Base-by-base conservation (phyloP, 1,139 yeast species). In the Protomyces gravidus region DNA sequence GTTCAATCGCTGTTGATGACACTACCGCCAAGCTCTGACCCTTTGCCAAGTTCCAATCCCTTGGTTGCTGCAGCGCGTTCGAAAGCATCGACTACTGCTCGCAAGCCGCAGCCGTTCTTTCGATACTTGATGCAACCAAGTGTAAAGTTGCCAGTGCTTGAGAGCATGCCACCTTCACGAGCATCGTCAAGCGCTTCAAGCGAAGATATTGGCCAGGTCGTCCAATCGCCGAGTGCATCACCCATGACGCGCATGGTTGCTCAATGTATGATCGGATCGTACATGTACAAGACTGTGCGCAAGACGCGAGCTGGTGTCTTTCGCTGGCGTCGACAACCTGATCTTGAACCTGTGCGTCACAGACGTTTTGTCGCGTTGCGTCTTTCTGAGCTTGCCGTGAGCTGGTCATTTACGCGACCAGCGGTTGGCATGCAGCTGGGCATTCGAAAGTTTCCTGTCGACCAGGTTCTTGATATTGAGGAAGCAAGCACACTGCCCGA, bases 371-470 rank as follows among this genome's bases (percentile, higher is more conserved):
- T 52, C 11, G 25, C 42, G 42, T 32, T 52, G 30, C 32, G 57
- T 13, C 45, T 48, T 19, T 17, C 27, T 30, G 57, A 52, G 6
- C 39, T 47, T 4, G 23, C 45, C 13, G 46, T 52, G 9, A 33
- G 50, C 21, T 52, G 57, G 57, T 33, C 45, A 19, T 52, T 48
- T 6, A 52, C 50, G 23, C 40, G 50, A 11, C 57, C 57, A 30
- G 57, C 57, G 5, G 42, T 36, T 17, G 50, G 57, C 5, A 52
- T 28, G 23, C 32, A 42, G 21, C 32, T 52, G 11, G 57, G 50
- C 21, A 15, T 45, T 23, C 45, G 36, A 45, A 52, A 32, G 25
- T 45, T 36, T 13, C 33, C 19, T 3, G 32, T 52, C 45, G 27
- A 32, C 11, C 45, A 42, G 15, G 50, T 52, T 4, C 25, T 33